Percentiles rank a stretch among this genome's conserved stretches.
Evolutionary conservation across 2,329 filamentous ascomycete species (phyloP).

Genomic region (Monosporascus sp.): DNA sequence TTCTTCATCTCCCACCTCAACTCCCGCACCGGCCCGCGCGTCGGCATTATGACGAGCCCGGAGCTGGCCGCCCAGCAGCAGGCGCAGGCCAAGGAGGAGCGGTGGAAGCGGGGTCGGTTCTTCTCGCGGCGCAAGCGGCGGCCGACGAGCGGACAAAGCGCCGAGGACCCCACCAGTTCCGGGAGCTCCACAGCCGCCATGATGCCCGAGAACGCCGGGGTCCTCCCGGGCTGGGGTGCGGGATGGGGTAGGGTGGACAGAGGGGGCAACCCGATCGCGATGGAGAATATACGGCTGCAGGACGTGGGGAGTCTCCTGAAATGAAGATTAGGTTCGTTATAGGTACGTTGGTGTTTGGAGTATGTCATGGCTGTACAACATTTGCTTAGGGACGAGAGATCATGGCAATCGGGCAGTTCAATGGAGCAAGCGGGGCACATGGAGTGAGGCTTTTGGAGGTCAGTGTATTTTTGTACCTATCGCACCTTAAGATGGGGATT

Average conservation of each 20-base stretch:
- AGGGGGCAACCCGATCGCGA: constrained; percentile 19
- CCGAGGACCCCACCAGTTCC: constrained; percentile 13
- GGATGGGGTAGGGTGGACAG: constrained; percentile 36
- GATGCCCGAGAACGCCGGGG: constrained; percentile 11
- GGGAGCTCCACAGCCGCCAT: constrained; percentile 21
- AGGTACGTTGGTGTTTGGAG: not conserved
- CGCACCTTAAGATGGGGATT: no score
- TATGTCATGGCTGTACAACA: no score
- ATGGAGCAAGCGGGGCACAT: no score
- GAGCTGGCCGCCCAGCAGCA: constrained; percentile 28
- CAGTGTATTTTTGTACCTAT: no score
- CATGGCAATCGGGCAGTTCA: no score
- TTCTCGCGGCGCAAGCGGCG: constrained; percentile 12
- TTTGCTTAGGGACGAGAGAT: no score
- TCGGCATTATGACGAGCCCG: constrained; percentile 41
- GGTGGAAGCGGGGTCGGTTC: constrained; percentile 13
- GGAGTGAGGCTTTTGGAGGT: no score
- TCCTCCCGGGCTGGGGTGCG: constrained; percentile 33
- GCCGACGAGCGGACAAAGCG: constrained; percentile 2
- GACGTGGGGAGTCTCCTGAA: constrained; percentile 32
- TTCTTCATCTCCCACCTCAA: constrained; percentile 40
- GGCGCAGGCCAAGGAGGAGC: constrained; percentile 8
- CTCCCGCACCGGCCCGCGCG: constrained; percentile 16
- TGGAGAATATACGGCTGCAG: constrained; percentile 31
- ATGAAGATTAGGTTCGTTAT: constrained; percentile 5